phyloP scores from a whole-genome alignment of 257 asterid genomes.

The Scutellaria baicalensis region DNA sequence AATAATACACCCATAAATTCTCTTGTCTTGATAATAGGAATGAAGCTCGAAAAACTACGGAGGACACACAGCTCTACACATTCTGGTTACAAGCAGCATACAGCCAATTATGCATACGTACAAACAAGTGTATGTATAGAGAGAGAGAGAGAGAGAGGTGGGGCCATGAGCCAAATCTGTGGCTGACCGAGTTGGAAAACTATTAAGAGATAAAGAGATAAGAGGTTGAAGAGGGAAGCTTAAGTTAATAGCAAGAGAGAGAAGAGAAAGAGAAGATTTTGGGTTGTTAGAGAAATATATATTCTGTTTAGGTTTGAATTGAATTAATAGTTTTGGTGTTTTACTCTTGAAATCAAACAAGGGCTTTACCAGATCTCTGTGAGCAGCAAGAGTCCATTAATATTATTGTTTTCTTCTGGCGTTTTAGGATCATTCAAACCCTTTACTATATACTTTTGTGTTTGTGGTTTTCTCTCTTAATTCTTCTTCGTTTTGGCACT shows the following conservation, averaged over 20 bases:
- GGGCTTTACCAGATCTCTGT: conserved; percentile 34
- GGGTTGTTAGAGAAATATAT: conserved; percentile 41
- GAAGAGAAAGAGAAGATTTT: background rate
- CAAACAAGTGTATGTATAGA: conserved; percentile 10
- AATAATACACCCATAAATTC: background rate
- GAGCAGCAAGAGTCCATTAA: background rate
- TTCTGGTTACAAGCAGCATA: conserved; percentile 79
- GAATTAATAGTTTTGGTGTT: conserved; percentile 44
- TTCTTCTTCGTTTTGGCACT: conserved; percentile 21
- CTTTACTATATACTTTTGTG: background rate
- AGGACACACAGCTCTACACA: conserved; percentile 73
- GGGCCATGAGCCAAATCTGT: conserved; percentile 50
- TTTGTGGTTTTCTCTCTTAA: background rate
- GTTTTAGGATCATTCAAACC: conserved; percentile 18
- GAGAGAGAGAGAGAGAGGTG: conserved; percentile 17
- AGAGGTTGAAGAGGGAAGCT: conserved; percentile 27
- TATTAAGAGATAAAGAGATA: conserved; percentile 44
- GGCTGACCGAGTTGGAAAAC: conserved; percentile 72
- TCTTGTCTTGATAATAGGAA: conserved; percentile 38
- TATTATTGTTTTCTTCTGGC: conserved; percentile 28
- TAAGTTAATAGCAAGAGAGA: conserved; percentile 16
- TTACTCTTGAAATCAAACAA: conserved; percentile 44
- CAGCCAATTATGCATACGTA: conserved; percentile 63
- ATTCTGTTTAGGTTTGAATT: conserved; percentile 47
- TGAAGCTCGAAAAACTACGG: conserved; percentile 58